Evolutionary conservation across 2,329 filamentous ascomycete genomes (phyloP).

Genomic region (Sclerotiophoma versabilis): DNA sequence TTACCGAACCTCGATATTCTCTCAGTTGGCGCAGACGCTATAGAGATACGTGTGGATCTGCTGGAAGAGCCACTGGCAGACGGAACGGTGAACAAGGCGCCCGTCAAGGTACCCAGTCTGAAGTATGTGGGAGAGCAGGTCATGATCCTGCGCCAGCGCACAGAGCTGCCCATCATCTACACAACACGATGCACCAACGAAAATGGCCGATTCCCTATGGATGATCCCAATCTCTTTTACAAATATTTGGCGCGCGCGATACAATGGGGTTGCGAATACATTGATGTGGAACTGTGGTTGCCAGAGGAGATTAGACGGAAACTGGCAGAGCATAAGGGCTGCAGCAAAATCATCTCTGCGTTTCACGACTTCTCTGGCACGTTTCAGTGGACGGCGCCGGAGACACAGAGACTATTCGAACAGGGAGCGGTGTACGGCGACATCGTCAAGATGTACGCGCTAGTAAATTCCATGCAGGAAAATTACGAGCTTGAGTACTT

Average conservation of each 20-base stretch:
- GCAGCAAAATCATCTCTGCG: conserved; percentile 87
- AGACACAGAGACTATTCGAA: conserved; percentile 75
- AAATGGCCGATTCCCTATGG: conserved; percentile 86
- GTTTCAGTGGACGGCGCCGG: conserved; percentile 80
- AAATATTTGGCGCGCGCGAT: conserved; percentile 83
- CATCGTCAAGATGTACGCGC: conserved; percentile 89
- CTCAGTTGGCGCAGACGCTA: conserved; percentile 84
- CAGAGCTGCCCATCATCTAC: conserved; percentile 88
- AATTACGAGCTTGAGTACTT: conserved; percentile 94
- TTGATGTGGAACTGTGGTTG: conserved; percentile 88
- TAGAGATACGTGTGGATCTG: conserved; percentile 84
- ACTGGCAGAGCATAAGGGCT: conserved; percentile 74
- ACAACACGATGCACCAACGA: conserved; percentile 83
- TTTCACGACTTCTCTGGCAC: conserved; percentile 87
- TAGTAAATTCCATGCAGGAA: conserved; percentile 81
- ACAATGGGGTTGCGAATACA: conserved; percentile 89
- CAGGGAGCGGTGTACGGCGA: conserved; percentile 78
- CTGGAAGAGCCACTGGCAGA: conserved; percentile 73
- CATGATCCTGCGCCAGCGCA: conserved; percentile 82
- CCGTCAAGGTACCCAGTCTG: conserved; percentile 75
- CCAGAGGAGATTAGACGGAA: conserved; percentile 75
- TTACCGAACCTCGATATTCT: conserved; percentile 86
- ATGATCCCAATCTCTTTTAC: conserved; percentile 76
- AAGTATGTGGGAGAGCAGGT: conserved; percentile 87
- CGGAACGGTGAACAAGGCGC: conserved; percentile 67